Evolutionary conservation across 805 yeast genomes (phyloP), one percentile per base, ranked within the genome.

Genomic region (Monosporozyma aerobia): DNA sequence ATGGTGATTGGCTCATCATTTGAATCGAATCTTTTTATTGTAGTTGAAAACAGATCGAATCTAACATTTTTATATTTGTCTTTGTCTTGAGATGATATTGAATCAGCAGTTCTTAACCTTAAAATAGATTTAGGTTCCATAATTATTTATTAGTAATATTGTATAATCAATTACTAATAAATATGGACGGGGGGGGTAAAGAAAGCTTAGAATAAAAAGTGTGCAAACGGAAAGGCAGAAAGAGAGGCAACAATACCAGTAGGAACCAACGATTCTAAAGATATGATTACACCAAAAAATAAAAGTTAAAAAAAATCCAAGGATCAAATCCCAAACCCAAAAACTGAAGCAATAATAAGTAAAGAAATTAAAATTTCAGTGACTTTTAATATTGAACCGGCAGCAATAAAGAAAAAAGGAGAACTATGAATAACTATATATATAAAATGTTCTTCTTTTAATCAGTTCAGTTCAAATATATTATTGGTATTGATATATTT

Each of bases 11-110:
- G 89, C 56, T 77, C 78, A 49, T 79, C 83, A 29, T 69, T 65
- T 44, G 81, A 82, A 59, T 81, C 80, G 62, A 85, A 84, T 60
- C 79, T 78, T 64, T 83, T 83, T 52, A 85, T 77, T 43, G 80
- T 80, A 51, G 80, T 82, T 53, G 83, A 69, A 49, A 78, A 71
- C 5, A 77, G 64, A 1, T 88, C 86, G 65, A 84, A 84, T 51
- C 87, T 70, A 44, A 84, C 90, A 7, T 80, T 77, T 63, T 82
- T 83, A 27, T 5, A 2, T 5, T 14, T 47, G 6, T 47, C 23
- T 11, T 11, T 43, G 5, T 22, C 13, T 8, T 11, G 8, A 22
- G 13, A 4, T 9, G 45, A 43, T 25, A 9, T 23, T 23, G 45
- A 8, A 43, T 13, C 23, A 47, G 44, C 11, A 5, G 48, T 46